Evolutionary conservation across 441 rosid genomes (phyloP).

Genomic region (Bruguiera hainesii): DNA sequence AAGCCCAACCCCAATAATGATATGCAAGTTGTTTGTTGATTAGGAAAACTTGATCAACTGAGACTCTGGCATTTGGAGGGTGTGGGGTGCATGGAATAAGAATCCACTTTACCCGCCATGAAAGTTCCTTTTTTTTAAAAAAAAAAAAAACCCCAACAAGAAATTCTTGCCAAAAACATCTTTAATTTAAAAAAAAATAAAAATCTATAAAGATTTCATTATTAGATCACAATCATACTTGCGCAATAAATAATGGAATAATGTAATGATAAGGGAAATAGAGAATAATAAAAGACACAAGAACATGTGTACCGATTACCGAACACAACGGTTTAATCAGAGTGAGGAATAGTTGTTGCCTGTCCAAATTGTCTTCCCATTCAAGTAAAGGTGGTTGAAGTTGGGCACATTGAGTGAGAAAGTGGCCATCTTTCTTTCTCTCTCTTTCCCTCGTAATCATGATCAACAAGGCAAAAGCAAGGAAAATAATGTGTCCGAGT

Average conservation of each 20-base stretch:
- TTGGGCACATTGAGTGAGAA: slow-evolving; percentile 60
- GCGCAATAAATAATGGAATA: background rate
- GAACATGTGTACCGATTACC: slow-evolving; percentile 8
- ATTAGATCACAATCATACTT: background rate
- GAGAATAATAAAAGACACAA: background rate
- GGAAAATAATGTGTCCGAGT: slow-evolving; percentile 32
- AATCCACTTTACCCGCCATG: no score
- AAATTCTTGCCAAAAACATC: no score
- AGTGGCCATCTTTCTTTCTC: slow-evolving; percentile 44
- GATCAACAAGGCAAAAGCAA: slow-evolving; percentile 22
- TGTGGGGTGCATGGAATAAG: no score
- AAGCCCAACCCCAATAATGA: no score
- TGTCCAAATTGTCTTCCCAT: slow-evolving; percentile 52
- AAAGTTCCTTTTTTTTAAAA: no score
- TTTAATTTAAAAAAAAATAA: background rate
- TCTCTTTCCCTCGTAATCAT: slow-evolving; percentile 31
- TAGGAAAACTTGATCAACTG: no score
- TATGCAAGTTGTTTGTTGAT: no score
- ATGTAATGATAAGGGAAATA: background rate
- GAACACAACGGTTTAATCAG: slow-evolving; percentile 30
- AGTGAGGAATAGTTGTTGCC: slow-evolving; percentile 22
- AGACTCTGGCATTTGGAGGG: no score
- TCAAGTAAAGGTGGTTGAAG: slow-evolving; percentile 66
- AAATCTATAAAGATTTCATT: background rate
- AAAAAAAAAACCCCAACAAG: no score